Evolutionary conservation across 352 stramenopile genomes (phyloP), one percentile per base, ranked within the genome.

Genomic region (Globisporangium carolinianum): DNA sequence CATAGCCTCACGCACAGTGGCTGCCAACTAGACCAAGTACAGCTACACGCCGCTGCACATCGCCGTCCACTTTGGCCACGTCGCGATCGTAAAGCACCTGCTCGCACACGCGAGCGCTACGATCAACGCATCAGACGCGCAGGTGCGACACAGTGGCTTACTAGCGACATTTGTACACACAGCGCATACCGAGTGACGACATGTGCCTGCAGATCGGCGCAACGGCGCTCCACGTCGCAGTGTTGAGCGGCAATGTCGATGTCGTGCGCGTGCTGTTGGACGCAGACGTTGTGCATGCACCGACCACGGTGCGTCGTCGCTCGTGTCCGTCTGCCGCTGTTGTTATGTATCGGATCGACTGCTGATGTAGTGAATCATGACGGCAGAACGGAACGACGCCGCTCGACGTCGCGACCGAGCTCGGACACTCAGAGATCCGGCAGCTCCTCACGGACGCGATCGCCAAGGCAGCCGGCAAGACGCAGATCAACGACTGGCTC

Each of bases 11-110:
- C 24, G 24, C 1, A 2, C 2, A 32, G 24, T 32, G 24, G 24
- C 2, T 32, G 24, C 3, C 24, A 2, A 32, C 8, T 39, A 89
- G 68, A 93, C 81, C 39, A 77, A 75, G 53, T 86, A 75, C 45
- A 54, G 54, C 24, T 91, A 92, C 68, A 69, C 79, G 0, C 65
- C 80, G 8, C 66, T 94, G 37, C 82, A 92, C 52, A 65, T 93
- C 42, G 83, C 85, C 5, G 77, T 84, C 18, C 68, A 71, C 7
- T 91, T 76, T 56, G 77, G 79, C 1, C 79, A 91, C 42, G 55
- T 66, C 4, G 41, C 58, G 8, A 57, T 91, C 37, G 70, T 87
- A n/a, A 71, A 84, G 52, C 5, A 74, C 36, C 62, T 92, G 36
- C 60, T 94, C 3, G 47, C 48, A 6, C 39, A 68, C 24, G 5